Evolutionary conservation across 768 basidiomycete genomes (phyloP).

Genomic region (Russula sp.): DNA sequence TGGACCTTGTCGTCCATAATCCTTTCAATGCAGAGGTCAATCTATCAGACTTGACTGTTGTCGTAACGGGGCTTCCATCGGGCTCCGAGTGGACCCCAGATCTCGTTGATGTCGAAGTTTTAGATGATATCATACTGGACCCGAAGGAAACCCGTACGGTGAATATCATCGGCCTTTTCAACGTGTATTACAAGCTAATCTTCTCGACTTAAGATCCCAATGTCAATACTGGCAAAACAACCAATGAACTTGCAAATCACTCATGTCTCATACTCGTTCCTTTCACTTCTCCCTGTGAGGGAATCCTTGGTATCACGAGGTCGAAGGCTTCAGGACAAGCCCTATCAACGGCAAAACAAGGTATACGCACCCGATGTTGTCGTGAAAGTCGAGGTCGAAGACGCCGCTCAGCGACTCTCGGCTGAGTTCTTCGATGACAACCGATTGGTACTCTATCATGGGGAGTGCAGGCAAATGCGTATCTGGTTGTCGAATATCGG

Average conservation of each 20-base stretch:
- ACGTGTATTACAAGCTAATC: neutral
- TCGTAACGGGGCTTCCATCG: conserved; percentile 39
- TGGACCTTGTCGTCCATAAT: conserved; percentile 65
- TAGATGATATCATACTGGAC: conserved; percentile 56
- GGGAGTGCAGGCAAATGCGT: conserved; percentile 53
- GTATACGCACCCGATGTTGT: conserved; percentile 67
- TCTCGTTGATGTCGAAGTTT: conserved; percentile 49
- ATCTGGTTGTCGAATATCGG: conserved; percentile 68
- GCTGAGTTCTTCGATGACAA: conserved; percentile 52
- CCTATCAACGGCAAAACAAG: conserved; percentile 57
- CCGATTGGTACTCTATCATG: conserved; percentile 51
- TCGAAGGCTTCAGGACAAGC: conserved; percentile 68
- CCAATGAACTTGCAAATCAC: conserved; percentile 52
- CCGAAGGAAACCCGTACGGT: conserved; percentile 64
- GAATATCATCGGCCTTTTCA: conserved; percentile 26
- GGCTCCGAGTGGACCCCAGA: conserved; percentile 33
- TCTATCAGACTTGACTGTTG: conserved; percentile 53
- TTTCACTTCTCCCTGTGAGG: conserved; percentile 59
- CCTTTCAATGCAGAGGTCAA: conserved; percentile 71
- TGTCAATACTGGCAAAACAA: conserved; percentile 50
- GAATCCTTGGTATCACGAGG: conserved; percentile 72
- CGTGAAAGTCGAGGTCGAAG: conserved; percentile 56
- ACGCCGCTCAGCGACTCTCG: conserved; percentile 57
- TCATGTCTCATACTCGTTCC: conserved; percentile 59
- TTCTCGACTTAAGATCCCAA: conserved; percentile 43